Evolutionary conservation across 73 alveolate species (phyloP).

Genomic region (Tetrahymena elliotti): DNA sequence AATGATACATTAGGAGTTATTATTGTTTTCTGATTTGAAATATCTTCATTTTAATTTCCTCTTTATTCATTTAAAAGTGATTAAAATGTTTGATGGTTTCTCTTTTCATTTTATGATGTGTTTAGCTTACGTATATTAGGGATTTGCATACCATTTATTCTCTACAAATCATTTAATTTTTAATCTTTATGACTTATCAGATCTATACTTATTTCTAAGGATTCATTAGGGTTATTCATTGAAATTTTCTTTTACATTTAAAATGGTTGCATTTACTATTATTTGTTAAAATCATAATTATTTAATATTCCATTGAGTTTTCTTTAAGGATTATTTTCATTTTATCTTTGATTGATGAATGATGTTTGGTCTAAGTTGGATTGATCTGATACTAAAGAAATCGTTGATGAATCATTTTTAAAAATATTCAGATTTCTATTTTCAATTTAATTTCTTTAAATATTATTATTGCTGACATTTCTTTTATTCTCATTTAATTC

Average conservation of each 20-base stretch:
- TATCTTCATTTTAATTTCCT: neutral
- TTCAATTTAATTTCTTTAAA: neutral
- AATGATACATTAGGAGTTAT: neutral
- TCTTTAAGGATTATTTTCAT: neutral
- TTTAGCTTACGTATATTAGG: neutral
- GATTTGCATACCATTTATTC: neutral
- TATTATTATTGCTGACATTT: neutral
- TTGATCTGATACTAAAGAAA: neutral
- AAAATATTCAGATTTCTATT: neutral
- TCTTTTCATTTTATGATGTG: neutral
- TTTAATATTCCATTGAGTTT: neutral
- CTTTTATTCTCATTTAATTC: neutral
- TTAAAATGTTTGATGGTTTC: neutral
- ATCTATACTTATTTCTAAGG: neutral
- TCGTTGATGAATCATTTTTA: neutral
- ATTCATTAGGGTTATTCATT: neutral
- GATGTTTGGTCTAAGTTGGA: neutral
- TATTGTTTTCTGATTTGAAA: neutral
- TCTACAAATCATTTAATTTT: neutral
- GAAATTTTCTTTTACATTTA: neutral
- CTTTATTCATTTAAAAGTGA: neutral
- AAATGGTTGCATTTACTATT: neutral
- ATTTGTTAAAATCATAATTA: neutral
- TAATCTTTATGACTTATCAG: neutral
- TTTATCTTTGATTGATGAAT: no score